Evolutionary conservation across 2,329 filamentous ascomycete genomes (phyloP).

Genomic region (Trichoderma sp.): DNA sequence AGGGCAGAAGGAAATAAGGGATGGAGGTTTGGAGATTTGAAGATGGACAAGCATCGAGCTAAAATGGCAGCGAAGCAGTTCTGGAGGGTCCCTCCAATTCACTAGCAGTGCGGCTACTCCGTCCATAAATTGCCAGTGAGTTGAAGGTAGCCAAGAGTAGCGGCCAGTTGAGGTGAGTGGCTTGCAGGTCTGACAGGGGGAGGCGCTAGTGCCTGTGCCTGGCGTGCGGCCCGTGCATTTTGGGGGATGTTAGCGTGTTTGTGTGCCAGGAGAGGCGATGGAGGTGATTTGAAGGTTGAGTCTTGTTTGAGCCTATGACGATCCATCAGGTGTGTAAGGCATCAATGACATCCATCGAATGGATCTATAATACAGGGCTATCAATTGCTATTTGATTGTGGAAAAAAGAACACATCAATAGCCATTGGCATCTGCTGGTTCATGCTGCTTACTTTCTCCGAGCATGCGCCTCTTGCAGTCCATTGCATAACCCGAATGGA

Average conservation of each 20-base stretch:
- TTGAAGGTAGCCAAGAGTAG: neutral
- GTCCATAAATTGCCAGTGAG: neutral
- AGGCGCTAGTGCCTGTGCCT: constrained; percentile 10
- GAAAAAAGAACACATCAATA: too few species aligned
- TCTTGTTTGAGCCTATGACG: neutral
- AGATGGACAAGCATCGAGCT: neutral
- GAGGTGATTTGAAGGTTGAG: neutral
- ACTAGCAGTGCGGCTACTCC: constrained; percentile 5
- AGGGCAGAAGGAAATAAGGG: neutral
- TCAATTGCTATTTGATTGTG: too few species aligned
- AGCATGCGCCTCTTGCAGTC: too few species aligned
- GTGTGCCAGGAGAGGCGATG: neutral
- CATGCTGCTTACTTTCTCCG: neutral
- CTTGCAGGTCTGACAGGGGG: neutral
- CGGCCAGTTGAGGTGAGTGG: neutral
- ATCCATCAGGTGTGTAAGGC: neutral
- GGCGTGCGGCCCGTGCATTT: neutral
- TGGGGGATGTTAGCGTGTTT: neutral
- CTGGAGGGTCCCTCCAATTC: neutral
- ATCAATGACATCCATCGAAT: neutral
- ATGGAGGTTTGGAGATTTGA: neutral
- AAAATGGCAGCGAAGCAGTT: neutral
- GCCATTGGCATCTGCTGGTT: neutral
- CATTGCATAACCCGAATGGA: neutral
- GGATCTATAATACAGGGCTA: neutral